Evolutionary conservation across 352 stramenopile genomes (phyloP).

Genomic region (Paralagenidium karlingii): DNA sequence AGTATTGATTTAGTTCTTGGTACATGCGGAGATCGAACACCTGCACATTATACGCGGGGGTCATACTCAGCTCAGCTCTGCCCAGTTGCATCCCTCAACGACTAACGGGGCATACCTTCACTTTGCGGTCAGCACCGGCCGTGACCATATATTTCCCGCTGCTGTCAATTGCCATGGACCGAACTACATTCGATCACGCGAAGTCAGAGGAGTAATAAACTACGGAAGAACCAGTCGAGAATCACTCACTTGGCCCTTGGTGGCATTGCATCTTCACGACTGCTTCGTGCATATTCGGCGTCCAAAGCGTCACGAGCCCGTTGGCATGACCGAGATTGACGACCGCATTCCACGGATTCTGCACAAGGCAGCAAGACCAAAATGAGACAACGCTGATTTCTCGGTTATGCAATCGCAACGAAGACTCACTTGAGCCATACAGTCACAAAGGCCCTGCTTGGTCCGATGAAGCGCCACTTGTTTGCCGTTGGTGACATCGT

Average conservation of each 20-base stretch:
- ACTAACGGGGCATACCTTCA: constrained; percentile 73
- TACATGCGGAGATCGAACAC: constrained; percentile 97
- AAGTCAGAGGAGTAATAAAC: background rate
- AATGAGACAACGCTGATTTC: background rate
- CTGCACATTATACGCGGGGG: background rate
- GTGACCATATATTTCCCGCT: constrained; percentile 95
- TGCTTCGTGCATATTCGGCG: constrained; percentile 85
- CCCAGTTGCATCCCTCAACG: too few species aligned
- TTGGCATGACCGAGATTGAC: constrained; percentile 95
- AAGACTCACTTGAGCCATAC: constrained; percentile 55
- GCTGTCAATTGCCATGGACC: constrained; percentile 87
- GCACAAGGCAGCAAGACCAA: constrained; percentile 7
- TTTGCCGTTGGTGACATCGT: constrained; percentile 93
- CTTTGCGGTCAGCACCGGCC: constrained; percentile 86
- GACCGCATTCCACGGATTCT: constrained; percentile 96
- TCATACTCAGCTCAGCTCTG: background rate
- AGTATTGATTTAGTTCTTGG: constrained; percentile 92
- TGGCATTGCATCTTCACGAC: constrained; percentile 98
- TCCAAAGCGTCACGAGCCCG: constrained; percentile 98
- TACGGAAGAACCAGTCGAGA: background rate
- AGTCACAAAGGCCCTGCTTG: constrained; percentile 85
- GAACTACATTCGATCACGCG: constrained; percentile 27
- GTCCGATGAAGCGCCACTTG: constrained; percentile 88
- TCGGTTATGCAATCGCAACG: too few species aligned
- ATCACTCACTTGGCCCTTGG: constrained; percentile 83